phyloP scores from a whole-genome alignment of 108 stramenopile species.

The Cylindrotheca fusiformis region DNA sequence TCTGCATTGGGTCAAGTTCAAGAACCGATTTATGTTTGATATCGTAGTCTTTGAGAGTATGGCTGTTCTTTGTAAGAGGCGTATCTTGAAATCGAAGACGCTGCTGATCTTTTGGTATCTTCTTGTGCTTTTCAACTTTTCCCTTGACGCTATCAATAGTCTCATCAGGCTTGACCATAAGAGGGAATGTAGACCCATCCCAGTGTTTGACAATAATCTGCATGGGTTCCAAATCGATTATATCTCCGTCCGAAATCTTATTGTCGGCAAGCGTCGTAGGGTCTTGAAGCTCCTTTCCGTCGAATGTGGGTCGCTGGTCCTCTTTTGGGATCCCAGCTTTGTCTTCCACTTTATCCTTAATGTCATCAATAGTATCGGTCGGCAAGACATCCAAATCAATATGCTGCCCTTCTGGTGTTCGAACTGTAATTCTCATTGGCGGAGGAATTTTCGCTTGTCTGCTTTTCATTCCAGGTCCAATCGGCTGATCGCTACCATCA shows the following conservation, averaged over 20 bases:
- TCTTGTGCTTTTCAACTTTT: slow-evolving; percentile 10
- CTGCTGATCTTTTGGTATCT: slow-evolving; percentile 27
- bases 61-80: slow-evolving; percentile 8
- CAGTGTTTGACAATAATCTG: slow-evolving; percentile 15
- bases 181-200: slow-evolving; percentile 3
- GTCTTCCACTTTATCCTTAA: slow-evolving; percentile 16
- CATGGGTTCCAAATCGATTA: slow-evolving; percentile 17
- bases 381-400: slow-evolving; percentile 14
- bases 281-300: slow-evolving; percentile 17
- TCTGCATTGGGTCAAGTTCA: slow-evolving; percentile 21
- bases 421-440: slow-evolving; percentile 29
- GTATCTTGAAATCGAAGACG: slow-evolving; percentile 2
- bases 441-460: slow-evolving; percentile 8
- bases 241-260: slow-evolving; percentile 16
- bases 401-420: slow-evolving; percentile 15
- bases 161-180: slow-evolving; percentile 15
- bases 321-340: slow-evolving; percentile 10
- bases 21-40: slow-evolving; percentile 16
- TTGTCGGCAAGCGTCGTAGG: background rate
- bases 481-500: slow-evolving; percentile 11
- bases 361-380: slow-evolving; percentile 20
- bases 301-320: slow-evolving; percentile 9
- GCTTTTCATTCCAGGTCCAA: slow-evolving; percentile 11
- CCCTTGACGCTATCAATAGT: slow-evolving; percentile 20
- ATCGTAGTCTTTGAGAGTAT: slow-evolving; percentile 20